Percentiles rank a stretch among this genome's conserved stretches.
phyloP scores from a whole-genome alignment of 129 eudicot species.

The Arctium minus region DNA sequence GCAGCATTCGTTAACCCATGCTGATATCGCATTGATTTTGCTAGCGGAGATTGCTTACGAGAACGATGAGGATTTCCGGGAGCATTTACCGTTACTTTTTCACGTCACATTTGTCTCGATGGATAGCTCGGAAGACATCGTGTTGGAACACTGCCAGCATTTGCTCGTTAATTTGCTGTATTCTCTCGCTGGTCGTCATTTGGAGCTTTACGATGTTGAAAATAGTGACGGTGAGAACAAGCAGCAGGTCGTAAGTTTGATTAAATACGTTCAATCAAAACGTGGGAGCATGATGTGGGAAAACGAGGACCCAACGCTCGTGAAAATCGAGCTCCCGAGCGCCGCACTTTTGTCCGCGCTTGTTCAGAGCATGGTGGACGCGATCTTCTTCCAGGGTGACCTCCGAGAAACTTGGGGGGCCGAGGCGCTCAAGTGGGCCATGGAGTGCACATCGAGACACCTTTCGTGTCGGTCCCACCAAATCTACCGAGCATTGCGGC shows the following conservation, averaged over 20 bases:
- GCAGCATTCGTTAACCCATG: conserved; percentile 88
- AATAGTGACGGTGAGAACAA: conserved; percentile 94
- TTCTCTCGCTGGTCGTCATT: conserved; percentile 97
- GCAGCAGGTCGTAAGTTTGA: conserved; percentile 94
- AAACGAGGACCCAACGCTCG: conserved; percentile 88
- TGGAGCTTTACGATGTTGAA: conserved; percentile 94
- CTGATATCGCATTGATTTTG: conserved; percentile 88
- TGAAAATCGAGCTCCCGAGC: conserved; percentile 91
- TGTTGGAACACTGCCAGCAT: conserved; percentile 96
- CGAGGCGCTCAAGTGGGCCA: conserved; percentile 98
- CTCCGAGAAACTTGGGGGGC: conserved; percentile 97
- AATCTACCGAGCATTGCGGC: conserved; percentile 91
- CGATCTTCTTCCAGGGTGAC: conserved; percentile 96
- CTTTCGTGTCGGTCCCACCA: conserved; percentile 98
- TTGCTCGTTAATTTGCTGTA: conserved; percentile 88
- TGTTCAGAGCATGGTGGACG: conserved; percentile 98
- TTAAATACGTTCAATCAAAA: conserved; percentile 95
- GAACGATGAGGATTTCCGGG: conserved; percentile 93
- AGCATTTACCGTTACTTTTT: conserved; percentile 87
- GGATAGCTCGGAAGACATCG: conserved; percentile 99
- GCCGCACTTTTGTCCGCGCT: conserved; percentile 98
- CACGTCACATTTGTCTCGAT: conserved; percentile 97
- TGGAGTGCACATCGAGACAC: conserved; percentile 98
- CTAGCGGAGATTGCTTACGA: conserved; percentile 97
- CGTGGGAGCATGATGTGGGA: conserved; percentile 99